phyloP scores from a whole-genome alignment of 805 yeast genomes.

The Phaffomyces thermotolerans region DNA sequence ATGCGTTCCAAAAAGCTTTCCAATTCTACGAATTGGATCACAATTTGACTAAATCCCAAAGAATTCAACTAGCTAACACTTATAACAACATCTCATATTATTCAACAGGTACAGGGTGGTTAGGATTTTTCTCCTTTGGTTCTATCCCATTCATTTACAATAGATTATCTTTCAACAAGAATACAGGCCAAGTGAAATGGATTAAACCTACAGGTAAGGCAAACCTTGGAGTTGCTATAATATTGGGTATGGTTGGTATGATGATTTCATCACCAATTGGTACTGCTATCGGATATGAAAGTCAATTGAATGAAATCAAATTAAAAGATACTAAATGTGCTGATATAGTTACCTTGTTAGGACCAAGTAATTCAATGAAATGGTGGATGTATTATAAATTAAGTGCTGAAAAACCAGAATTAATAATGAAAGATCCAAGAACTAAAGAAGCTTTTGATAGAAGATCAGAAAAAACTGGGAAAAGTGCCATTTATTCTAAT shows the following conservation, averaged over 20 bases:
- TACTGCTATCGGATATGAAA: slow-evolving; percentile 26
- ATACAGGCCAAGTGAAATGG: slow-evolving; percentile 15
- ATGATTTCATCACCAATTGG: slow-evolving; percentile 27
- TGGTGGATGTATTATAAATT: slow-evolving; percentile 49
- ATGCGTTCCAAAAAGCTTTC: slow-evolving; percentile 35
- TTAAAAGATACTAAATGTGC: slow-evolving; percentile 28
- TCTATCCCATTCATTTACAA: slow-evolving; percentile 35
- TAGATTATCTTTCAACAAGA: slow-evolving; percentile 16
- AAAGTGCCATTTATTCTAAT: slow-evolving; percentile 22
- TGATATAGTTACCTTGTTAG: slow-evolving; percentile 23
- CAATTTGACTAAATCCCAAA: slow-evolving; percentile 32
- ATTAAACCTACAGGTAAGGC: slow-evolving; percentile 27
- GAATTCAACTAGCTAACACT: slow-evolving; percentile 33
- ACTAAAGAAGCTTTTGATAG: slow-evolving; percentile 25
- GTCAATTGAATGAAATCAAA: slow-evolving; percentile 26
- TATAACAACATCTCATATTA: slow-evolving; percentile 30
- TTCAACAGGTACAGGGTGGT: slow-evolving; percentile 32
- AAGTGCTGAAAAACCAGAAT: slow-evolving; percentile 44
- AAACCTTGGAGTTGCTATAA: slow-evolving; percentile 33
- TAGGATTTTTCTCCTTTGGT: slow-evolving; percentile 34
- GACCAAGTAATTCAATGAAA: slow-evolving; percentile 28
- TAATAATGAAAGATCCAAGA: slow-evolving; percentile 51
- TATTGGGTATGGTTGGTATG: slow-evolving; percentile 36
- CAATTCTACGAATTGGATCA: slow-evolving; percentile 45
- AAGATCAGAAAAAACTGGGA: slow-evolving; percentile 6